These are phyloP conservation scores for Tolypocladium amazonense DNA, from an alignment of 2,329 filamentous ascomycete species.

Conservation along the genomic window DNA sequence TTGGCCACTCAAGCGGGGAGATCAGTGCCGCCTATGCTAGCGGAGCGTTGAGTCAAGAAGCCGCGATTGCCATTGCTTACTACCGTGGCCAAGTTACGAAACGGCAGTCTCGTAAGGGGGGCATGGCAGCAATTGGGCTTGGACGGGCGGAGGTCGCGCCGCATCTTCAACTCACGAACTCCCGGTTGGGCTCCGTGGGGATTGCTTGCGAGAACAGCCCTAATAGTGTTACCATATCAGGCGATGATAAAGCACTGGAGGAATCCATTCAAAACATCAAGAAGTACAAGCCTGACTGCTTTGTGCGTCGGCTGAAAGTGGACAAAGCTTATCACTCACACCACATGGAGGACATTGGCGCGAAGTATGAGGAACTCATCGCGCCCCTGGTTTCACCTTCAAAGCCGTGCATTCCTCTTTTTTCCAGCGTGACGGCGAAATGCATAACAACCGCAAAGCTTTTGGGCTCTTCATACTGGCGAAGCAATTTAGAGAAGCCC, in stretches of 20 bases:
- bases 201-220: slow-evolving; percentile 1
- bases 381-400: not conserved
- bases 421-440: slow-evolving; percentile 2
- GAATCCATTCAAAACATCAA: not conserved
- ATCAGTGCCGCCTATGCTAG: slow-evolving; percentile 25
- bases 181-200: slow-evolving; percentile 1
- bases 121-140: slow-evolving; percentile 17
- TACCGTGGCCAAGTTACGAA: slow-evolving; percentile 7
- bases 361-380: not conserved
- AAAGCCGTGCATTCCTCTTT: not conserved
- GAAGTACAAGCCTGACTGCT: not conserved
- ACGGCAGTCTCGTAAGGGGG: not conserved
- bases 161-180: slow-evolving; percentile 6
- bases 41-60: slow-evolving; percentile 6
- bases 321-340: slow-evolving; percentile 21
- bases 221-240: not conserved
- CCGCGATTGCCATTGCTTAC: slow-evolving; percentile 18
- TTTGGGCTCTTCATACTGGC: slow-evolving; percentile 3
- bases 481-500: slow-evolving; percentile 3
- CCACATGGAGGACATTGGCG: slow-evolving; percentile 4
- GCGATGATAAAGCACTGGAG: not conserved
- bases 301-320: slow-evolving; percentile 9
- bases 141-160: slow-evolving; percentile 12
- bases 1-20: slow-evolving; percentile 15
- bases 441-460: not conserved